Percentiles rank a stretch among this genome's conserved stretches.
These are phyloP conservation scores for Entomophthora muscae DNA, from an alignment of 371 early-diverging fungal species.

Conservation along the genomic window DNA sequence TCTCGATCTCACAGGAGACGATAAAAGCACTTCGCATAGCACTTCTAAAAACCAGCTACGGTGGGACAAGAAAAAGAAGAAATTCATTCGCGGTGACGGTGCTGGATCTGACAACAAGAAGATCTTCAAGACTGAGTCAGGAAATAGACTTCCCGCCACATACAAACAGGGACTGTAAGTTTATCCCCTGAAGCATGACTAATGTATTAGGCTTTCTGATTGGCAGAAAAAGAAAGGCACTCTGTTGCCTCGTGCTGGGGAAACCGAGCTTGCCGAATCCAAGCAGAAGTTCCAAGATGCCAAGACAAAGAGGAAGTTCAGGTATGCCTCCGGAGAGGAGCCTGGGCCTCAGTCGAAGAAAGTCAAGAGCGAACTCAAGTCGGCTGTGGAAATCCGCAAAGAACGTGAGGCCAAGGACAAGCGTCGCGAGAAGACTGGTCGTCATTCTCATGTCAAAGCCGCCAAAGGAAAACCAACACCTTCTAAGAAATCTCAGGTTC, in stretches of 20 bases:
- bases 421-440: conserved; percentile 47
- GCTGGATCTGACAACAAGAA: conserved; percentile 94
- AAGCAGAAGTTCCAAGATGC: conserved; percentile 15
- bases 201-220: conserved; percentile 35
- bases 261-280: conserved; percentile 40
- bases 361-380: conserved; percentile 66
- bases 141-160: conserved; percentile 72
- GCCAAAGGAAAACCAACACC: not conserved
- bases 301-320: conserved; percentile 32
- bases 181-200: not conserved
- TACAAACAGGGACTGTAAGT: conserved; percentile 63
- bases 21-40: conserved; percentile 33
- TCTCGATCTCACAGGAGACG: conserved; percentile 72
- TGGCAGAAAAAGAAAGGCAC: conserved; percentile 81
- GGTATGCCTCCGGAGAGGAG: conserved; percentile 30
- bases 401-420: conserved; percentile 58
- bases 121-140: conserved; percentile 79
- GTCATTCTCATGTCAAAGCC: too few relatives aligned
- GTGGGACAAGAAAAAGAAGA: conserved; percentile 92
- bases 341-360: conserved; percentile 62
- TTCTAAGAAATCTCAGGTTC: not conserved
- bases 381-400: conserved; percentile 67
- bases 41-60: conserved; percentile 36
- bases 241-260: conserved; percentile 65
- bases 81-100: conserved; percentile 61